A percentile compares a stretch with the other conserved stretches of the same genome.
Conservation (phyloP, 2,329 filamentous ascomycete species). For the Aspergillus jensenii region DNA sequence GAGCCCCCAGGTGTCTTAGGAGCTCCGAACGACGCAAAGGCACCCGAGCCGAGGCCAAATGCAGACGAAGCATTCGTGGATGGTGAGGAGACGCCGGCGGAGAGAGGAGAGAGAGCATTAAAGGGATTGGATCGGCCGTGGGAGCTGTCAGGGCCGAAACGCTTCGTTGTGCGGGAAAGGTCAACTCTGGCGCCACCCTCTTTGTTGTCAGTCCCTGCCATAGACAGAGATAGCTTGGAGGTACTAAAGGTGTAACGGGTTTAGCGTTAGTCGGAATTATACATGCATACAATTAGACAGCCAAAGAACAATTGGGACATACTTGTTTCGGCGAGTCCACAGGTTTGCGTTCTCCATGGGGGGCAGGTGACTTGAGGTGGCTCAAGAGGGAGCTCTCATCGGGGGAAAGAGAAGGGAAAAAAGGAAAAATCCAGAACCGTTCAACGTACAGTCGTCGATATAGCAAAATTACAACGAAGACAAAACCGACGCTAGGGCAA, state of each 20-base stretch:
- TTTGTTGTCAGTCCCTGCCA: constrained; percentile 59
- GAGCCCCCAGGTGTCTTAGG: constrained; percentile 80
- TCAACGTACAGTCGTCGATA: constrained; percentile 14
- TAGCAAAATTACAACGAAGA: constrained; percentile 9
- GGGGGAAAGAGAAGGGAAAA: constrained; percentile 19
- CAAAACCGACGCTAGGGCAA: constrained; percentile 11
- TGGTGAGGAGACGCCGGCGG: constrained; percentile 69
- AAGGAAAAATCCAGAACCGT: constrained; percentile 7
- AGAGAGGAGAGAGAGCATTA: constrained; percentile 70
- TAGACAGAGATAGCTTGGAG: constrained; percentile 89
- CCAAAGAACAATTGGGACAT: constrained; percentile 25
- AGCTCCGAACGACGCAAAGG: constrained; percentile 95
- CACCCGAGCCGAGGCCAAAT: constrained; percentile 90
- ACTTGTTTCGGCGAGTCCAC: constrained; percentile 52
- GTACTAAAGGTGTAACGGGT: constrained; percentile 53
- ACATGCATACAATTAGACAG: neutral
- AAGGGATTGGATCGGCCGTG: constrained; percentile 77
- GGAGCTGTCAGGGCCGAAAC: constrained; percentile 71
- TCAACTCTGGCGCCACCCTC: constrained; percentile 55
- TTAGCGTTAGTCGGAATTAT: constrained; percentile 18
- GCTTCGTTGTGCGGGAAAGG: constrained; percentile 67
- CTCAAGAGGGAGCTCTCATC: constrained; percentile 40
- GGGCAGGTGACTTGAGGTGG: constrained; percentile 30
- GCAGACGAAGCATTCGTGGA: constrained; percentile 77
- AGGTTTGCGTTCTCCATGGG: constrained; percentile 52